phyloP scores from a whole-genome alignment of 2,329 filamentous ascomycete genomes.

The Cladophialophora psammophila region DNA sequence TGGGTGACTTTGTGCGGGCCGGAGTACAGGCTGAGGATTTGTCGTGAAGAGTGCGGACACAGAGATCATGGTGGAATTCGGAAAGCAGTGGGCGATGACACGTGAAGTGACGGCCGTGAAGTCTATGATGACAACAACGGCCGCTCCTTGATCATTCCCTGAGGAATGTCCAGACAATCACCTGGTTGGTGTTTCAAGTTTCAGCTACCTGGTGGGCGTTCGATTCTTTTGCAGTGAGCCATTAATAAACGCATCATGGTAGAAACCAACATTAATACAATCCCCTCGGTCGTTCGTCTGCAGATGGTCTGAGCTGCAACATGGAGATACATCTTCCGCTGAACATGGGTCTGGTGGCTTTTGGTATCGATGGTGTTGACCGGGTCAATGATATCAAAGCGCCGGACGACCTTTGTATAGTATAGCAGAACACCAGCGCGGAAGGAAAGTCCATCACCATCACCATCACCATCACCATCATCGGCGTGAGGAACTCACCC shows the following conservation, averaged over 20 bases:
- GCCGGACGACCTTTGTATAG: slow-evolving; percentile 9
- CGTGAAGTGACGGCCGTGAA: background rate
- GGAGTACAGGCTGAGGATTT: background rate
- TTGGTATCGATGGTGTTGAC: slow-evolving; percentile 13
- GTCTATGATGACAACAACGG: background rate
- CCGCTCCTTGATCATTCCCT: background rate
- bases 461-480: background rate
- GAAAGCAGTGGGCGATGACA: background rate
- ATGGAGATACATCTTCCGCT: slow-evolving; percentile 12
- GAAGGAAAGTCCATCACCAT: background rate
- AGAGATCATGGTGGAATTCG: background rate
- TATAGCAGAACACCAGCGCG: no score
- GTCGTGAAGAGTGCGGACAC: background rate
- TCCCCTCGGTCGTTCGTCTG: background rate
- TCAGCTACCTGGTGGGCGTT: background rate
- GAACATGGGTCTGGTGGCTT: slow-evolving; percentile 16
- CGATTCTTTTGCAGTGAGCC: background rate
- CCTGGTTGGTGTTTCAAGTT: background rate
- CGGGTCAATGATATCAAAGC: slow-evolving; percentile 19
- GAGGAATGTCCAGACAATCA: background rate
- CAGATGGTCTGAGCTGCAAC: slow-evolving; percentile 3
- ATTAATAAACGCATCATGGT: no score
- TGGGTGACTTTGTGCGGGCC: background rate
- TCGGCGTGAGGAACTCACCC: no score
- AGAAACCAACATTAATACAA: background rate